These are phyloP conservation scores for Malassezia nana DNA, from an alignment of 1,284 basidiomycete species.

Conservation along the genomic window DNA sequence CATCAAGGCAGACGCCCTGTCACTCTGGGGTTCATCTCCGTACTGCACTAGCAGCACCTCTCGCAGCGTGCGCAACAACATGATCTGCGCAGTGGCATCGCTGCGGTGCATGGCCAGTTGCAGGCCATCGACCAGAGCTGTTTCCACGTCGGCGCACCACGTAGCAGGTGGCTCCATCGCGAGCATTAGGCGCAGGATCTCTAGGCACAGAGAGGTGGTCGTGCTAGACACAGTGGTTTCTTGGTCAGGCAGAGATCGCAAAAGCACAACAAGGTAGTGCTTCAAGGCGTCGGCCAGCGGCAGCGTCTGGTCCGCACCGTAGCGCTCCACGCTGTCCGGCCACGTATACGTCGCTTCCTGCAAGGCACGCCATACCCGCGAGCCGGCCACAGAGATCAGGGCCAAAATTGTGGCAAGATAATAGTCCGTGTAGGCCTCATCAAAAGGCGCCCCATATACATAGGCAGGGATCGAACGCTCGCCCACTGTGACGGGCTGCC, in stretches of 20 bases:
- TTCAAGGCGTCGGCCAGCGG: constrained; percentile 20
- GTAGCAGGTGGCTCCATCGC: constrained; percentile 62
- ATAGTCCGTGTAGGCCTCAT: constrained; percentile 60
- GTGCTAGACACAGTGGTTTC: background rate
- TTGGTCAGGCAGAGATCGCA: constrained; percentile 16
- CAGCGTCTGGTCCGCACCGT: background rate
- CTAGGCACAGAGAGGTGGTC: constrained; percentile 64
- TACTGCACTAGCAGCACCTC: constrained; percentile 52
- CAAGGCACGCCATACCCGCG: constrained; percentile 51
- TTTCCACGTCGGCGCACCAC: constrained; percentile 55
- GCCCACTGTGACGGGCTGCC: background rate
- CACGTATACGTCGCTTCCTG: background rate
- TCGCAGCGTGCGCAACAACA: constrained; percentile 80
- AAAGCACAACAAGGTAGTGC: constrained; percentile 19
- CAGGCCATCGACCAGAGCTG: constrained; percentile 63
- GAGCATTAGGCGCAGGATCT: constrained; percentile 70
- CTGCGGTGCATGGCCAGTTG: constrained; percentile 60
- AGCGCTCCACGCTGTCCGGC: background rate
- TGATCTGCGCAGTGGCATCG: constrained; percentile 53
- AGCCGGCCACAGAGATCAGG: constrained; percentile 73
- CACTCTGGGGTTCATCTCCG: background rate
- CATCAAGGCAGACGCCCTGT: background rate
- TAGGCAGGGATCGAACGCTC: background rate
- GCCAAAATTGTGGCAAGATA: constrained; percentile 66
- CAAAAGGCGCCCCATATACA: constrained; percentile 64